Conservation (phyloP, 2,329 filamentous ascomycete species). For the Scedosporium minutisporum region DNA sequence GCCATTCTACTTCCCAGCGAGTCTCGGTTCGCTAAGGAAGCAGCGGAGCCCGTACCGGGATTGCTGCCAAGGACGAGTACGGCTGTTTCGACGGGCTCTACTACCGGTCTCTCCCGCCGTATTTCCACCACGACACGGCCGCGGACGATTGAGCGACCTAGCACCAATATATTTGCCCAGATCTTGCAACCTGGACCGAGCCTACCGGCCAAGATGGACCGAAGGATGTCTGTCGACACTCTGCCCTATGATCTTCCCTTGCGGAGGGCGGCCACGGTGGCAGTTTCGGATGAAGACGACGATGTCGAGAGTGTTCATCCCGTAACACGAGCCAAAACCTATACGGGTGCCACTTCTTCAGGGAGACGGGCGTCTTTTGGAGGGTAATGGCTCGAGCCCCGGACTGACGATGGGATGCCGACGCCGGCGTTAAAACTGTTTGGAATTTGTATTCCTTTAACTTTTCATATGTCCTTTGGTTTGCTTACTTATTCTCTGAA, state of each 20-base stretch:
- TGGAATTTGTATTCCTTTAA: not conserved
- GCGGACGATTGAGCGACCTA: slow-evolving; percentile 26
- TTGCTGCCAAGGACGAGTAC: slow-evolving; percentile 26
- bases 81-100: slow-evolving; percentile 17
- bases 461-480: not conserved
- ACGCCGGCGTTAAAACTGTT: not conserved
- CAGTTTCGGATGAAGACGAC: slow-evolving; percentile 6
- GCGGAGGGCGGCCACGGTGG: slow-evolving; percentile 5
- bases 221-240: slow-evolving; percentile 7
- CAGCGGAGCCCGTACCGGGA: slow-evolving; percentile 32
- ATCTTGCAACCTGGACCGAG: slow-evolving; percentile 40
- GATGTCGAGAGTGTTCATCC: not conserved
- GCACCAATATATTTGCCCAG: slow-evolving; percentile 33
- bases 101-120: slow-evolving; percentile 15
- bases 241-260: slow-evolving; percentile 4
- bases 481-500: not conserved
- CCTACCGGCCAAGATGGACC: slow-evolving; percentile 19
- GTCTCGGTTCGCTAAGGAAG: slow-evolving; percentile 43
- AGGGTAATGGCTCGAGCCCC: not conserved
- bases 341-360: not conserved
- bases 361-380: not conserved
- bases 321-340: not conserved
- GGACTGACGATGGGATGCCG: not conserved
- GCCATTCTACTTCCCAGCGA: slow-evolving; percentile 51
- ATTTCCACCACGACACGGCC: slow-evolving; percentile 18